These are phyloP conservation scores for Coemansia sp. DNA, from an alignment of 192 early-diverging fungal species.

Conservation along the genomic window DNA sequence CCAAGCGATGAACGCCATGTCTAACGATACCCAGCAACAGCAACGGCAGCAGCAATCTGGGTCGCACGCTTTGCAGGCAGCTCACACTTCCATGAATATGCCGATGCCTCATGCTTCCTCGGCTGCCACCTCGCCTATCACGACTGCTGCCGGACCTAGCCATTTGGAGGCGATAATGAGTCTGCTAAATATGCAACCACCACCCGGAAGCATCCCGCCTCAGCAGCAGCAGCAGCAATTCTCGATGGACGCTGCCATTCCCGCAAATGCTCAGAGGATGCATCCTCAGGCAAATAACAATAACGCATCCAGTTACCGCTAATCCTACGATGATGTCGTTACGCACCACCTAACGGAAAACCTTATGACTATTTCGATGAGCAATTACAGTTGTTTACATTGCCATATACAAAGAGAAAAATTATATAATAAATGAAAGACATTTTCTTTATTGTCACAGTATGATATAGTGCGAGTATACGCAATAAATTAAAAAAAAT, in stretches of 20 bases:
- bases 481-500: too few species aligned
- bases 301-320: neutral
- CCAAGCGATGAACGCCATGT: neutral
- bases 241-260: neutral
- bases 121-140: neutral
- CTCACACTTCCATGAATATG: neutral
- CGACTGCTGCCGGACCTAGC: neutral
- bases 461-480: too few species aligned
- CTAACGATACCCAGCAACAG: slow-evolving; percentile 2
- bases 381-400: neutral
- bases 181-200: slow-evolving; percentile 5
- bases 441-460: neutral
- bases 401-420: neutral
- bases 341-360: too few species aligned
- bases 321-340: too few species aligned
- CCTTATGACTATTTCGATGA: neutral
- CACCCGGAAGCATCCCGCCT: neutral
- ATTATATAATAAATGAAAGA: neutral
- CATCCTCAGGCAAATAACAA: neutral
- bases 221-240: neutral
- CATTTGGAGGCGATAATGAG: slow-evolving; percentile 5
- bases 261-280: neutral
- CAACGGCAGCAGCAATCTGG: neutral
- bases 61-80: neutral
- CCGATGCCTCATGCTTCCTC: neutral